Evolutionary conservation across 345 rosid species (phyloP).

Genomic region (Murraya paniculata): DNA sequence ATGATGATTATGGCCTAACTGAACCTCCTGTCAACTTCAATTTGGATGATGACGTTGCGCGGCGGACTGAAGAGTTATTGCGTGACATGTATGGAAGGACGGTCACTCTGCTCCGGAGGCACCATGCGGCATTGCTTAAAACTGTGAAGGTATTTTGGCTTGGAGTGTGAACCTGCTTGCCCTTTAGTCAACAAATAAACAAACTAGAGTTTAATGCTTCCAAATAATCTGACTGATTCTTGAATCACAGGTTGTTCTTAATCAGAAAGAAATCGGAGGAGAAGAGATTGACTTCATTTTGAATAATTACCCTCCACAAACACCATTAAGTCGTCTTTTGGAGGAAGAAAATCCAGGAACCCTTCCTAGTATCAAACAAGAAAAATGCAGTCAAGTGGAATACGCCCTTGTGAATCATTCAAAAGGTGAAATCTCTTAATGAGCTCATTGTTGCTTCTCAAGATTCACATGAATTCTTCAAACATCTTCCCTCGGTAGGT

Average conservation of each 20-base stretch:
- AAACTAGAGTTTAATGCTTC: not conserved
- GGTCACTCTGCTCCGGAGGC: constrained; percentile 57
- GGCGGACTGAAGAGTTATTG: constrained; percentile 70
- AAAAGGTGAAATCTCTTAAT: constrained; percentile 22
- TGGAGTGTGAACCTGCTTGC: not conserved
- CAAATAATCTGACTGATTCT: not conserved
- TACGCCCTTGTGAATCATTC: constrained; percentile 39
- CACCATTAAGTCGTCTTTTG: constrained; percentile 53
- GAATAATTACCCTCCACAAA: constrained; percentile 71
- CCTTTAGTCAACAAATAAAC: not conserved
- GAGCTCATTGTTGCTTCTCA: not conserved
- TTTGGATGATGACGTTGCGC: constrained; percentile 75
- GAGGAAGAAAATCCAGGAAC: constrained; percentile 78
- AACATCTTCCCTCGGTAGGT: no score
- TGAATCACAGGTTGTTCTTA: constrained; percentile 63
- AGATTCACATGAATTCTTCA: not conserved
- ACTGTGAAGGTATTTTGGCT: constrained; percentile 60
- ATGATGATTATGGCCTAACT: constrained; percentile 63
- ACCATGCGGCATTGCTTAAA: constrained; percentile 82
- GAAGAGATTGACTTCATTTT: constrained; percentile 78
- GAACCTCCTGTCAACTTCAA: constrained; percentile 84
- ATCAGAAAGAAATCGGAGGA: constrained; percentile 73
- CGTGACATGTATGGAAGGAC: constrained; percentile 58
- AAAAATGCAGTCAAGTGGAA: constrained; percentile 35
- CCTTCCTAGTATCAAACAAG: constrained; percentile 46